A percentile compares a stretch with the other conserved stretches of the same genome.
Conservation (phyloP, 805 yeast genomes). For the Vanderwaltozyma verrucispora region DNA sequence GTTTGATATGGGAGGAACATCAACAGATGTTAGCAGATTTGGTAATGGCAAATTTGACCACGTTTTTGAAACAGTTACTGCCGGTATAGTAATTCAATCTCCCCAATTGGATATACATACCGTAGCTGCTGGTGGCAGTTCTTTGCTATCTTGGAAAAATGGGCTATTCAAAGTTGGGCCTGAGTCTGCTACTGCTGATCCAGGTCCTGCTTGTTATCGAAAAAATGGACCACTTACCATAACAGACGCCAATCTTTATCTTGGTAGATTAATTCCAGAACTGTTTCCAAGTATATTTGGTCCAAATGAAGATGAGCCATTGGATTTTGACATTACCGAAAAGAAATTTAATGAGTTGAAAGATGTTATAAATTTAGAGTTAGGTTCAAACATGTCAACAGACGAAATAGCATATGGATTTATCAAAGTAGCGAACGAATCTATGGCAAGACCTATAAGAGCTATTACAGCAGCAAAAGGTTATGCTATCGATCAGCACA, state of each 20-base stretch:
- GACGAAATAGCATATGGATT: conserved; percentile 76
- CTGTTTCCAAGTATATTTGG: conserved; percentile 78
- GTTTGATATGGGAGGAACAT: conserved; percentile 88
- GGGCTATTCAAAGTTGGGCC: conserved; percentile 79
- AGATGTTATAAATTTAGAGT: conserved; percentile 40
- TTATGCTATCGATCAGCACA: conserved; percentile 50
- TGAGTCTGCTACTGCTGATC: conserved; percentile 78
- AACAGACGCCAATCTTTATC: conserved; percentile 70
- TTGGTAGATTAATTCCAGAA: conserved; percentile 65
- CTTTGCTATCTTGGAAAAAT: conserved; percentile 53
- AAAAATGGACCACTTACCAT: conserved; percentile 78
- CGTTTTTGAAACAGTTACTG: conserved; percentile 74
- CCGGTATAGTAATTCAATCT: conserved; percentile 73
- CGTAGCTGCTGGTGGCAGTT: conserved; percentile 82
- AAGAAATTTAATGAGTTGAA: conserved; percentile 46
- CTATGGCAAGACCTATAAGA: conserved; percentile 87
- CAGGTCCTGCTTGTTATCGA: conserved; percentile 82
- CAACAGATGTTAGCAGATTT: conserved; percentile 74
- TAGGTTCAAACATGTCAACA: conserved; percentile 34
- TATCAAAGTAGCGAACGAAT: conserved; percentile 71
- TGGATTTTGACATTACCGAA: conserved; percentile 46
- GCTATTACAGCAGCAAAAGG: conserved; percentile 82
- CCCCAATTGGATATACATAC: conserved; percentile 78
- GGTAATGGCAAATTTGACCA: conserved; percentile 62
- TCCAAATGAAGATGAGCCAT: conserved; percentile 60